Evolutionary conservation across 495 filamentous ascomycete genomes (phyloP).

Genomic region (Paragyromitra xinjiangensis): DNA sequence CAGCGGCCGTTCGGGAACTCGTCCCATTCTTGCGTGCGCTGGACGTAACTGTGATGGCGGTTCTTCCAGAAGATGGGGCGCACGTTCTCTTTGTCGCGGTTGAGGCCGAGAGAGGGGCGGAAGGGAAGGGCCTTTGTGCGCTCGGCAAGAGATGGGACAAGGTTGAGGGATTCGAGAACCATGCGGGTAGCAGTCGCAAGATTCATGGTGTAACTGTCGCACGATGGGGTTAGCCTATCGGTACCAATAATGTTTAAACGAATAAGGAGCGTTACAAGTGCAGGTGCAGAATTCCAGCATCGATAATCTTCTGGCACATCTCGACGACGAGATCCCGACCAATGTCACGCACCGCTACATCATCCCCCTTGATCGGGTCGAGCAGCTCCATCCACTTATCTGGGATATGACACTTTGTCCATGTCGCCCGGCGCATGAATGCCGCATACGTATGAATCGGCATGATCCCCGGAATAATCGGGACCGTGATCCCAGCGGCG

Average conservation of each 20-base stretch:
- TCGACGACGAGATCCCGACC: constrained; percentile 90
- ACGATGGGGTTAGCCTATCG: constrained; percentile 23
- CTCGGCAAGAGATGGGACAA: constrained; percentile 76
- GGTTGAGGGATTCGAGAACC: constrained; percentile 86
- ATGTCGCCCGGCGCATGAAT: constrained; percentile 86
- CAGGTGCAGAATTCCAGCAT: constrained; percentile 82
- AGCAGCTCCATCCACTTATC: constrained; percentile 79
- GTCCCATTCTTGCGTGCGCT: constrained; percentile 97
- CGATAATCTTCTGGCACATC: constrained; percentile 84
- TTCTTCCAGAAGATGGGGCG: constrained; percentile 99
- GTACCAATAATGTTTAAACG: not conserved
- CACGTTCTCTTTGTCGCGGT: constrained; percentile 90
- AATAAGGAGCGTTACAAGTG: constrained; percentile 74
- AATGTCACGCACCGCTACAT: constrained; percentile 87
- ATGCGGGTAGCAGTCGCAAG: constrained; percentile 91
- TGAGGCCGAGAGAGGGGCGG: constrained; percentile 90
- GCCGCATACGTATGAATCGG: constrained; percentile 94
- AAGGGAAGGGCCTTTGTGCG: constrained; percentile 88
- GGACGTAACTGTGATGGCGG: constrained; percentile 92
- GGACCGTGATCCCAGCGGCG: constrained; percentile 82
- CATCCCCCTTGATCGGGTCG: constrained; percentile 96
- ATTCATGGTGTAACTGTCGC: constrained; percentile 92
- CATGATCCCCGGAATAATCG: constrained; percentile 98
- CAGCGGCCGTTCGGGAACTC: constrained; percentile 99
- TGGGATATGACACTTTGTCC: constrained; percentile 85